phyloP scores from a whole-genome alignment of 169 alveolate species.

The Eimeria tenella region DNA sequence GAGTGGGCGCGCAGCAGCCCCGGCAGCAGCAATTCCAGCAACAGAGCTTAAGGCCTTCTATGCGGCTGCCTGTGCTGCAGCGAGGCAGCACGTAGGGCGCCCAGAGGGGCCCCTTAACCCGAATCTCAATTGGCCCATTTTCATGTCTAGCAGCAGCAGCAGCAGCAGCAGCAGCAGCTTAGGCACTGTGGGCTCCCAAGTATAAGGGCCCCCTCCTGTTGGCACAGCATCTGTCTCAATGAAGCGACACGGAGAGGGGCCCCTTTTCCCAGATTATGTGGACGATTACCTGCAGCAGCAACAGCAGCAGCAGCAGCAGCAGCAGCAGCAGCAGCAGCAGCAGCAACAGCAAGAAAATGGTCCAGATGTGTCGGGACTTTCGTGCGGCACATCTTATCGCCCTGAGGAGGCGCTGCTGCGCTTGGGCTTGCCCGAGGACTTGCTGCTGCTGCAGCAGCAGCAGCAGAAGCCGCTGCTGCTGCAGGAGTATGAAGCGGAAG shows the following conservation, averaged over 20 bases:
- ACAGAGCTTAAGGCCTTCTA: too few relatives aligned
- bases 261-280: slow-evolving; percentile 20
- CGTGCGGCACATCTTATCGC: slow-evolving; percentile 27
- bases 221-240: background rate
- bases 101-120: too few relatives aligned
- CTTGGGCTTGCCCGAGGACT: slow-evolving; percentile 16
- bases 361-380: background rate
- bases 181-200: background rate
- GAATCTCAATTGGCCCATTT: too few relatives aligned
- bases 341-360: background rate
- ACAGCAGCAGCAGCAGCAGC: background rate
- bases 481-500: slow-evolving; percentile 51
- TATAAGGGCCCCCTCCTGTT: background rate
- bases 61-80: too few relatives aligned
- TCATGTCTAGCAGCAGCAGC: background rate
- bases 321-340: slow-evolving; percentile 23
- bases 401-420: slow-evolving; percentile 28
- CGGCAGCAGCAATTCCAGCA: too few relatives aligned
- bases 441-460: background rate
- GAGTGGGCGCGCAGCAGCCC: too few relatives aligned
- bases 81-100: too few relatives aligned
- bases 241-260: background rate
- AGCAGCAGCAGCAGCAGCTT: background rate
- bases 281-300: slow-evolving; percentile 24
- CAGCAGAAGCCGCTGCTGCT: slow-evolving; percentile 40